These are phyloP conservation scores for Collybia nuda DNA, from an alignment of 768 basidiomycete genomes.

Conservation along the genomic window DNA sequence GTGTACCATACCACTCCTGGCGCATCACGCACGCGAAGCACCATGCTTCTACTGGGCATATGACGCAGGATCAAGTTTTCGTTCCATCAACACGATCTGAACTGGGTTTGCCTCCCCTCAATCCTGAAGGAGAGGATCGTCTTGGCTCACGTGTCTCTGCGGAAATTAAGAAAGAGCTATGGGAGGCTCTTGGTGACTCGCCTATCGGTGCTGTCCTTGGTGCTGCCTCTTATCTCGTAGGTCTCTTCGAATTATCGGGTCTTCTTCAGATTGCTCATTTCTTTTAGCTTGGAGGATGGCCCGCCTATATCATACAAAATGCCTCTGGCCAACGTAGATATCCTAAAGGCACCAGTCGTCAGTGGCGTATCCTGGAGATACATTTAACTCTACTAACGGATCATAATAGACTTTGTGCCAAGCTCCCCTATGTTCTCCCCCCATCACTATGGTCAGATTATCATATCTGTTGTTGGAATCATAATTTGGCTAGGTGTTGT, in stretches of 20 bases:
- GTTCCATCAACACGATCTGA: conserved; percentile 88
- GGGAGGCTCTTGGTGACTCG: conserved; percentile 89
- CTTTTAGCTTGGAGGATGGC: conserved; percentile 78
- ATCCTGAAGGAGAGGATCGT: conserved; percentile 66
- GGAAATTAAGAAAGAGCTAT: conserved; percentile 70
- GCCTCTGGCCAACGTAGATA: conserved; percentile 85
- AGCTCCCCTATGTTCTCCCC: conserved; percentile 78
- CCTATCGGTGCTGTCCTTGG: conserved; percentile 68
- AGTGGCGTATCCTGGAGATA: conserved; percentile 24
- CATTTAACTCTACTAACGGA: neutral
- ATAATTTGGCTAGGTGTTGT: conserved; percentile 67
- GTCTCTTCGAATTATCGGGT: conserved; percentile 11
- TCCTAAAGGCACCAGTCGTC: conserved; percentile 77
- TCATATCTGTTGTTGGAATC: conserved; percentile 84
- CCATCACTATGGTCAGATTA: conserved; percentile 72
- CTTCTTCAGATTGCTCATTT: neutral
- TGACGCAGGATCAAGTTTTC: conserved; percentile 95
- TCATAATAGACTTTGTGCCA: conserved; percentile 68
- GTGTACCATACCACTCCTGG: conserved; percentile 98
- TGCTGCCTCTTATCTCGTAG: conserved; percentile 59
- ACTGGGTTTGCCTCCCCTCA: conserved; percentile 59
- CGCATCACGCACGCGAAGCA: conserved; percentile 92
- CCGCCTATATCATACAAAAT: conserved; percentile 77
- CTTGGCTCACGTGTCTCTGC: conserved; percentile 63
- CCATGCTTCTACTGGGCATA: conserved; percentile 91